phyloP scores from a whole-genome alignment of 2,329 filamentous ascomycete genomes.

The Ceratocystis huliohia region DNA sequence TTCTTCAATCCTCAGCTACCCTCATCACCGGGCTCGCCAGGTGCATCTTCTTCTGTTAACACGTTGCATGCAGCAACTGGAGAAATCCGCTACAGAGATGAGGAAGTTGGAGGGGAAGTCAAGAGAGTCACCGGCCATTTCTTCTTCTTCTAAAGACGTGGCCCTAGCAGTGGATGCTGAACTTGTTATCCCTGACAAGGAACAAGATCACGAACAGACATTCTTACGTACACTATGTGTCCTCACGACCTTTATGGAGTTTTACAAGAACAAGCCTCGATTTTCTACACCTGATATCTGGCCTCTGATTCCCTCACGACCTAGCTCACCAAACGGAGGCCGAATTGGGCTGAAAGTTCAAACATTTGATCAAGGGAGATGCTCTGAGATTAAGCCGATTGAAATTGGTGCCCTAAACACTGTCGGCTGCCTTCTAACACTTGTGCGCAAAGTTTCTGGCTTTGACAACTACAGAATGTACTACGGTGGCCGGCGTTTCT shows the following conservation, averaged over 20 bases:
- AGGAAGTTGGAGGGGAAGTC: not conserved
- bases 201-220: slow-evolving; percentile 43
- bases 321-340: slow-evolving; percentile 47
- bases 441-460: slow-evolving; percentile 54
- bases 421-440: slow-evolving; percentile 53
- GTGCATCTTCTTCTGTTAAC: slow-evolving; percentile 59
- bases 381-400: slow-evolving; percentile 49
- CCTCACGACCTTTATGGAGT: slow-evolving; percentile 52
- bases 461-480: slow-evolving; percentile 67
- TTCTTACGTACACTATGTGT: slow-evolving; percentile 59
- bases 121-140: slow-evolving; percentile 27
- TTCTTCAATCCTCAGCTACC: slow-evolving; percentile 37
- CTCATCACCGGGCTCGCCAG: slow-evolving; percentile 38
- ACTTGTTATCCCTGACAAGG: slow-evolving; percentile 31
- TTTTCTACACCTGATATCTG: slow-evolving; percentile 47
- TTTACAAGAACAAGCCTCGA: slow-evolving; percentile 48
- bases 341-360: slow-evolving; percentile 59
- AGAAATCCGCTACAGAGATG: slow-evolving; percentile 46
- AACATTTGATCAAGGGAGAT: slow-evolving; percentile 49
- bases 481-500: slow-evolving; percentile 52
- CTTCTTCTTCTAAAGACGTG: slow-evolving; percentile 33
- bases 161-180: slow-evolving; percentile 34
- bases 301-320: slow-evolving; percentile 39
- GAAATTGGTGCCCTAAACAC: slow-evolving; percentile 60
- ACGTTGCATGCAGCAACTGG: slow-evolving; percentile 59